Conservation (phyloP, 495 filamentous ascomycete species). For the Trichoderma parareesei region DNA sequence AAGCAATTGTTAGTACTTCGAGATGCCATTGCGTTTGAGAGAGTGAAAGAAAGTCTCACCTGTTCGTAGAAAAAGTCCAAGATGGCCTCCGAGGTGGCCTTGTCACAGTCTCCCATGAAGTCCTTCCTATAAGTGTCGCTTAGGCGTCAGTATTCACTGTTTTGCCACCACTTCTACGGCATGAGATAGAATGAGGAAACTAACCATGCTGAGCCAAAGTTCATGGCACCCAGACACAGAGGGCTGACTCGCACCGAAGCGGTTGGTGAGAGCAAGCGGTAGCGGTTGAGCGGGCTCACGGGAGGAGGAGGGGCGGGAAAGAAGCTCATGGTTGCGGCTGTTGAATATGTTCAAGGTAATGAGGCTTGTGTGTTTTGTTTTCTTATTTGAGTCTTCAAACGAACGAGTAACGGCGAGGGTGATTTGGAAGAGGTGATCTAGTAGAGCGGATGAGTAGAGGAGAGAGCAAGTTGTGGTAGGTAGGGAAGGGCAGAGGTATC, state of each 20-base stretch:
- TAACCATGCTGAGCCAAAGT: constrained; percentile 52
- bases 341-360: not conserved
- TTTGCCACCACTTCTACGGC: not conserved
- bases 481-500: not conserved
- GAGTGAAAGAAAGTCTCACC: constrained; percentile 20
- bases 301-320: constrained; percentile 26
- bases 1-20: not conserved
- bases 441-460: not conserved
- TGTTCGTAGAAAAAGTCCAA: constrained; percentile 58
- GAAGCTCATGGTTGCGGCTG: constrained; percentile 12
- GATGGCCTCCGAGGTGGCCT: constrained; percentile 53
- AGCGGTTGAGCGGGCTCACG: constrained; percentile 44
- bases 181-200: too few species aligned
- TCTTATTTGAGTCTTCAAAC: not conserved
- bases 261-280: constrained; percentile 51
- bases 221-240: constrained; percentile 56
- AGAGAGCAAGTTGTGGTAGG: too few species aligned
- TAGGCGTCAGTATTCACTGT: not conserved
- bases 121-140: constrained; percentile 19
- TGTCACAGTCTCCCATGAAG: constrained; percentile 51
- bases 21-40: not conserved
- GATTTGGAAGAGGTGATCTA: not conserved
- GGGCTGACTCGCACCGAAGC: constrained; percentile 52
- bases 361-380: not conserved
- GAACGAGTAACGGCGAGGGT: not conserved